phyloP scores from a whole-genome alignment of 257 asterid species.

The Parsonsia alboflavescens region DNA sequence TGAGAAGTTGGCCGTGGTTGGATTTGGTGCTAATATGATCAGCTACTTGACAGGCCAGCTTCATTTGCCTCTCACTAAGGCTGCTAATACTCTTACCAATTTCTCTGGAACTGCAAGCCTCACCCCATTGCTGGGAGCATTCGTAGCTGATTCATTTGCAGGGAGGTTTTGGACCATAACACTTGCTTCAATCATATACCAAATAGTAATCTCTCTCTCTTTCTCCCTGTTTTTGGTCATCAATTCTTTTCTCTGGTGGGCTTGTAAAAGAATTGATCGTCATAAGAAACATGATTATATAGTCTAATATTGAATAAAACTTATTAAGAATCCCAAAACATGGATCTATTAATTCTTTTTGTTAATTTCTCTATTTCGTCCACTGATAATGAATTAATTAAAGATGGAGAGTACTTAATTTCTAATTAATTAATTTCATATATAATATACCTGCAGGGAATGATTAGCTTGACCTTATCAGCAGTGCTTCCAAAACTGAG shows the following conservation, averaged over 20 bases:
- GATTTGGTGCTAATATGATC: constrained; percentile 67
- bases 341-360: too few relatives aligned
- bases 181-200: constrained; percentile 68
- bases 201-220: constrained; percentile 39
- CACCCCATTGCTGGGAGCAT: constrained; percentile 79
- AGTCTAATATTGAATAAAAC: too few relatives aligned
- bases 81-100: constrained; percentile 82
- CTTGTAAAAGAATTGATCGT: not conserved
- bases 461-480: constrained; percentile 59
- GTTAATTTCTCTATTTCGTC: too few relatives aligned
- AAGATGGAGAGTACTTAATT: too few relatives aligned
- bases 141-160: constrained; percentile 68
- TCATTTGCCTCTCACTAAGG: constrained; percentile 71
- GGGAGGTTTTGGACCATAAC: constrained; percentile 89
- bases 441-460: constrained; percentile 44
- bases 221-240: not conserved
- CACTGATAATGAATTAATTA: too few relatives aligned
- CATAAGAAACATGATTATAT: too few relatives aligned
- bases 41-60: constrained; percentile 66
- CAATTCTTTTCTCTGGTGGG: not conserved
- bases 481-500: constrained; percentile 58
- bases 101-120: constrained; percentile 79
- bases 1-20: constrained; percentile 89
- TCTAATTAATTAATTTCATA: not conserved
- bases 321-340: too few relatives aligned